Percentiles rank a stretch among this genome's conserved stretches.
Conservation (phyloP, 139 green algal species). For the Ostreobium quekettii region DNA sequence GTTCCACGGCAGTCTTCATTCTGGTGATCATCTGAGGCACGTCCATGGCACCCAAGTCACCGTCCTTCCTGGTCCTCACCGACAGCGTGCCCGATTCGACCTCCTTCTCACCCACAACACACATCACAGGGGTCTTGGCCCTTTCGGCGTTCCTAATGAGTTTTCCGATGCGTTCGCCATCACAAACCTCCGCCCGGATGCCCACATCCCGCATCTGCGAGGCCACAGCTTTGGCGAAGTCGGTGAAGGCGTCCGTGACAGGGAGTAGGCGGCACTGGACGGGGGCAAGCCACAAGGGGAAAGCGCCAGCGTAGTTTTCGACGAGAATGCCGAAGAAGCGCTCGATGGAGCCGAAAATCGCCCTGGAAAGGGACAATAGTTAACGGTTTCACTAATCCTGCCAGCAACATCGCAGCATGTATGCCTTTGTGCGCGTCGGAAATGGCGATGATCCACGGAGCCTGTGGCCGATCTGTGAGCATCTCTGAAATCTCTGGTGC, state of each 20-base stretch:
- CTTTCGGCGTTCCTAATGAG: conserved; percentile 65
- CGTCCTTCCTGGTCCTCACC: conserved; percentile 55
- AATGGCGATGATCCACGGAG: too few species aligned
- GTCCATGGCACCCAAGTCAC: conserved; percentile 49
- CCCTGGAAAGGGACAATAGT: too few species aligned
- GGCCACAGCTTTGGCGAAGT: conserved; percentile 42
- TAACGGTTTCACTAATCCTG: too few species aligned
- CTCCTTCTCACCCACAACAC: conserved; percentile 69
- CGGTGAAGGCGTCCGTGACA: conserved; percentile 43
- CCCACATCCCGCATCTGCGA: conserved; percentile 37
- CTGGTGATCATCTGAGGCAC: conserved; percentile 24
- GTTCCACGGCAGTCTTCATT: too few species aligned
- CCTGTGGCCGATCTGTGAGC: too few species aligned
- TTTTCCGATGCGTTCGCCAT: conserved; percentile 18
- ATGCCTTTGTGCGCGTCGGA: too few species aligned
- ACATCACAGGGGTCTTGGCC: conserved; percentile 78
- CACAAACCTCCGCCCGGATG: conserved; percentile 39
- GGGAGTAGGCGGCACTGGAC: conserved; percentile 60
- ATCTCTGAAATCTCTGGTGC: too few species aligned
- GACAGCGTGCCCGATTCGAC: conserved; percentile 45
- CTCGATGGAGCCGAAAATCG: conserved; percentile 63
- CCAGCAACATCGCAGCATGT: too few species aligned
- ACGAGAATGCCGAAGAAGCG: conserved; percentile 97
- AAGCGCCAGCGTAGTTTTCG: conserved; percentile 91
- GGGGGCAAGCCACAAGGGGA: conserved; percentile 90